Base-by-base conservation (phyloP, 23 red algal species). In the Gracilaria domingensis region DNA sequence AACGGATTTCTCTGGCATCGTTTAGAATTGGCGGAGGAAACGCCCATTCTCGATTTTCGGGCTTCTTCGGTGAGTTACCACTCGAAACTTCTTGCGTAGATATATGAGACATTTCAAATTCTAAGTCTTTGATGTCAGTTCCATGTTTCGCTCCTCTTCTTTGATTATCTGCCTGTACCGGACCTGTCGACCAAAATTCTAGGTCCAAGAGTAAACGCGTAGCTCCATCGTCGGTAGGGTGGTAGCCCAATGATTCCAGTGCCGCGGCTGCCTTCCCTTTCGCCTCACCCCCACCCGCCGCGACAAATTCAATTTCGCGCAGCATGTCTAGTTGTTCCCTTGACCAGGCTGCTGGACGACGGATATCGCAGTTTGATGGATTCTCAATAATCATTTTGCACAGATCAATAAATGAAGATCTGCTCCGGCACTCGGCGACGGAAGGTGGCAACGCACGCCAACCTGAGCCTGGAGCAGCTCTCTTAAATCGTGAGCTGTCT, bases 371-470 rank as follows among this genome's bases (percentile, higher is more conserved):
- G 12, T 77, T 12, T 14, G 40, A 30, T 18, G 40, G 42, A 78
- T 80, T 66, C 26, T 87, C 91, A 53, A 86, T 35, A 40, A 80
- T 86, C 51, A 58, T 21, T 18, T 86, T 66, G 50, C 91, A 66
- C 21, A 65, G 26, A 28, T 79, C 66, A 14, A 75, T 39, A 40
- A 93, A 93, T 30, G 91, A 85, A 44, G 36, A 67, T 33, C 81
- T 45, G n/a, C 69, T 61, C 16, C 91, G 91, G 0, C 81, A 72
- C 2, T 70, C 62, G 48, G 55, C 82, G n/a, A 93, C 91, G 11
- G 91, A 93, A 18, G 47, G 65, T 25, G 91, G 82, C 13, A 93
- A 81, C 0, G 91, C 91, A 26, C 91, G 91, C 91, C 91, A 93
- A 14, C 91, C 91, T 25, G 29, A 60, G 49, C 91, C 91, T 48